Evolutionary conservation across 768 basidiomycete species (phyloP), one percentile per base, ranked within the genome.

Genomic region (Phlegmacium glaucopus): DNA sequence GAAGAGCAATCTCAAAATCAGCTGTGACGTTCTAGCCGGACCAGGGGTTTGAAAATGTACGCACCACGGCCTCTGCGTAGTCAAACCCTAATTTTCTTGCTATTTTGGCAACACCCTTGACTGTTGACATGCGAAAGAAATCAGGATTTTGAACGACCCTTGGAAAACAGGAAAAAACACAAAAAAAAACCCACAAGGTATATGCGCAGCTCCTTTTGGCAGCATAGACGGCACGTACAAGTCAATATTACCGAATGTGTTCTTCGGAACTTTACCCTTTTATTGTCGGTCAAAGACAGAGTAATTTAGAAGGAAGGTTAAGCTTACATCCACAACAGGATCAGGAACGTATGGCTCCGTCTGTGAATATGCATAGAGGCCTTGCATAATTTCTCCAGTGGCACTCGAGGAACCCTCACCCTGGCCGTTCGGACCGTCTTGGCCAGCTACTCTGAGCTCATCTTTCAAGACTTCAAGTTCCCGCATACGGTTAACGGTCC

Each of bases 171-270:
- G 8, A 13, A 18, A 12, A 25, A 39, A 18, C 7, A 30, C 9
- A 51, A 34, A 34, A 37, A 25, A 42, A 44, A 18, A 77, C 91
- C 69, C 60, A 94, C 94, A 90, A n/a, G 94, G 90, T 15, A 99
- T 71, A 68, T 97, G 92, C 2, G 74, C 85, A 4, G 81, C 90
- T 15, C 96, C 96, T 44, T 63, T 68, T 2, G 96, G 96, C 26
- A 98, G 75, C 96, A 99, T 99, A 4, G 90, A 85, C 25, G 90
- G 86, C 18, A 90, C 90, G 64, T 95, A 99, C 18, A 99, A 69
- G 68, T 99, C 95, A 53, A 99, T 89, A 63, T 97, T 99, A 13
- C 95, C 95, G 63, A 95, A 99, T 53, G 85, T 82, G 59, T 99
- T 99, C 70, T 90, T 94, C 6, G 94, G 94, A 26, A 99, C 79